These are phyloP conservation scores for Ophiorrhiza pumila DNA, from an alignment of 257 asterid genomes.

Conservation along the genomic window DNA sequence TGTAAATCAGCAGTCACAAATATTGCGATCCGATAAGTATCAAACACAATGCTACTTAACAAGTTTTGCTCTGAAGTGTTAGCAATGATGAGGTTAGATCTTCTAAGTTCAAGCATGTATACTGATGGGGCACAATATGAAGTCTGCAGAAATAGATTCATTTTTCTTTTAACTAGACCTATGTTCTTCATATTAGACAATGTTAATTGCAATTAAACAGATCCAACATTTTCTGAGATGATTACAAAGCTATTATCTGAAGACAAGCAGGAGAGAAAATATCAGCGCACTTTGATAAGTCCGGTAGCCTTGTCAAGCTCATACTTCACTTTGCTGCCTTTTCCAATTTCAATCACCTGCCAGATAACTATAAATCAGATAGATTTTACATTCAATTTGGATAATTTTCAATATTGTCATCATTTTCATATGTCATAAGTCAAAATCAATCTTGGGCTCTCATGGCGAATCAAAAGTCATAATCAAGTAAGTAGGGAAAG, in stretches of 20 bases:
- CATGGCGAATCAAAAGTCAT: neutral
- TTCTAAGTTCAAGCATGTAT: neutral
- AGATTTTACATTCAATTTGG: neutral
- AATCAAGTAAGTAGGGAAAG: neutral
- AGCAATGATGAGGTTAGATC: neutral
- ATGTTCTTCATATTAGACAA: neutral
- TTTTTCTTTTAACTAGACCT: neutral
- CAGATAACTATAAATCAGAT: slow-evolving; percentile 13
- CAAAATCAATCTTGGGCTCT: neutral
- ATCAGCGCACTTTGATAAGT: slow-evolving; percentile 62
- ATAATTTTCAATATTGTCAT: neutral
- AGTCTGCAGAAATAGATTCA: neutral
- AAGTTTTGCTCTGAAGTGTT: neutral
- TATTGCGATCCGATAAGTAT: neutral
- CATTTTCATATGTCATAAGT: neutral
- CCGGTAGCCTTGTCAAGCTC: slow-evolving; percentile 93
- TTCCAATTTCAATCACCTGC: slow-evolving; percentile 88
- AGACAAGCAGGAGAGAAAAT: neutral
- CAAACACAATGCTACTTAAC: slow-evolving; percentile 1
- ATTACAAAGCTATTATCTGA: neutral
- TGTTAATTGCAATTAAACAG: neutral
- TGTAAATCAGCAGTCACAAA: neutral
- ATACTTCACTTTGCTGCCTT: slow-evolving; percentile 91
- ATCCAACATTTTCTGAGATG: neutral
- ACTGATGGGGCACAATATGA: neutral